Evolutionary conservation across 768 basidiomycete species (phyloP), one percentile per base, ranked within the genome.

Genomic region (Boletus barrowsii): DNA sequence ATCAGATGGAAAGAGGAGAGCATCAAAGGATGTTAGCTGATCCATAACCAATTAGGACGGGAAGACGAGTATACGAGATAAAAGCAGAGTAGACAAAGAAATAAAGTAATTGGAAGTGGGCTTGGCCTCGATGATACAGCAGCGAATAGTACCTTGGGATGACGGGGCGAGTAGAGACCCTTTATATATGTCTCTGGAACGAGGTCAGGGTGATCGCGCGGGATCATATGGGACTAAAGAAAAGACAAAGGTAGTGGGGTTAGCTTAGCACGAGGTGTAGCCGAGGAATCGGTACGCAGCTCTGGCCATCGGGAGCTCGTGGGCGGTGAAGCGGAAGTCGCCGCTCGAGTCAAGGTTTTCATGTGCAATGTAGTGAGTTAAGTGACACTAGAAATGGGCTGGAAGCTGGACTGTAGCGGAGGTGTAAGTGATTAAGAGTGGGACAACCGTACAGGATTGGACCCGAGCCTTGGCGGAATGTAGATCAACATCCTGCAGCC

Each of bases 1-100:
- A 57, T 92, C 90, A 35, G 86, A 82, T 26, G 90, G 88, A 66
- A 92, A 87, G 56, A 91, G 76, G 59, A 92, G 81, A 42, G 87
- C 87, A 22, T 88, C 82, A 64, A 78, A 85, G n/a, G 80, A 75
- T 30, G 75, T 68, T 55, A 87, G 72, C 58, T 83, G 79, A 63
- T 87, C 86, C 87, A 90, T 89, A 51, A 59, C 33, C 42, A 59
- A 63, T 60, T 61, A 51, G 10, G 53, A 42, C 24, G 53, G 42
- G 54, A 42, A 53, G 52, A 48, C 17, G 56, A 37, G 43, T 59
- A 64, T 59, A 64, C 36, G 55, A 63, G 53, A 57, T 56, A 54
- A 51, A 35, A 49, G 53, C 47, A 54, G 57, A 54, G 58, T 53
- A 58, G 57, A 53, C 30, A 57, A 55, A 54, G 57, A 64, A 65